Evolutionary conservation across 306 rosid genomes (phyloP), one percentile per base, ranked within the genome.

Genomic region (Cicer judaicum): DNA sequence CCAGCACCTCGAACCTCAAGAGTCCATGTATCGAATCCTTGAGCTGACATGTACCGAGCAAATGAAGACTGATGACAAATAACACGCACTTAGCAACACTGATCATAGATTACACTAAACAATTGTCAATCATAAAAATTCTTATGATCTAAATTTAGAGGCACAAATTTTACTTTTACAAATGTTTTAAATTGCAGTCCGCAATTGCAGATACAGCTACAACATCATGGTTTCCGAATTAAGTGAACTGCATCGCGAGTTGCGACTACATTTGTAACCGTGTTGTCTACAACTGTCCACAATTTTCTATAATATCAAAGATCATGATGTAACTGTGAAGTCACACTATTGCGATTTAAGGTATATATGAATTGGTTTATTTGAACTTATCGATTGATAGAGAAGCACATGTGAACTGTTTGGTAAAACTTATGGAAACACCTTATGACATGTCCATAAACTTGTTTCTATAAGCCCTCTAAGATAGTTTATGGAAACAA

Each of bases 21-120:
- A 82, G 78, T 86, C 98, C 98, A 93, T 1, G 98, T 88, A 85
- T 93, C 98, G 61, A 87, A 93, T 75, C 98, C 97, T 78, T 88
- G 87, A 0, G 81, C 78, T 15, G 97, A 82, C 98, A 93, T 91
- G 82, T 70, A 83, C 64, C 97, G 91, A 0, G 92, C 97, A 85
- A 91, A 91, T 73, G 98, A 93, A 68, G 81, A 77, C 97, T 93
- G 82, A 59, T 82, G 81, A 78, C 64, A 82, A 77, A 73, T 63
- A 56, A 24, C 56, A 50, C 4, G 5, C 42, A 75, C 79, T 73
- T 63, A 84, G 52, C 57, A 75, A 52, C 53, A 62, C 13, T 34
- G 68, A 53, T 48, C 60, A 52, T 12, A 50, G 46, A 41, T 18
- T 43, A 54, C 36, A 55, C 42, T 8, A 50, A 5, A 38, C 63